Conservation (phyloP, 163 green algal genomes). For the Coccomyxa subellipsoidea region DNA sequence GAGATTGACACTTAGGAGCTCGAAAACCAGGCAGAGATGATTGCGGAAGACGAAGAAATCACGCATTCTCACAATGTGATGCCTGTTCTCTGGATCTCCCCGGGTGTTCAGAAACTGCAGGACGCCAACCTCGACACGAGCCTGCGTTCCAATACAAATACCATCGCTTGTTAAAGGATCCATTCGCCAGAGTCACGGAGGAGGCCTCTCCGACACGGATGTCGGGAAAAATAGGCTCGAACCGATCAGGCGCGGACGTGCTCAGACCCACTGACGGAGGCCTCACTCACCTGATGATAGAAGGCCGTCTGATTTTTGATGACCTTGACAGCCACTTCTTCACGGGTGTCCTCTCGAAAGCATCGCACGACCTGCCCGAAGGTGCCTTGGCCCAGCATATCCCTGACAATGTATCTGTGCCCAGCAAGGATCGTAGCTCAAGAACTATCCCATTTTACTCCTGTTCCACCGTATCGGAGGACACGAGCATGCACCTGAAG, state of each 20-base stretch:
- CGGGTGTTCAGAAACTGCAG: conserved; percentile 90
- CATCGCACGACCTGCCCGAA: conserved; percentile 96
- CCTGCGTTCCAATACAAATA: conserved; percentile 32
- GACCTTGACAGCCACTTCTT: conserved; percentile 76
- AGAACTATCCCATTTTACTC: no score
- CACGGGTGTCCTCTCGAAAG: conserved; percentile 26
- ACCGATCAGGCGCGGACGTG: not conserved
- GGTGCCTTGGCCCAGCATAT: conserved; percentile 90
- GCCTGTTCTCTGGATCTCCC: conserved; percentile 74
- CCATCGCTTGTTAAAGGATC: not conserved
- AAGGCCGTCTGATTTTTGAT: conserved; percentile 98
- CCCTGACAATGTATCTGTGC: conserved; percentile 76
- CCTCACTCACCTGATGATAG: conserved; percentile 82
- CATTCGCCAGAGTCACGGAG: not conserved
- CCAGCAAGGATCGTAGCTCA: not conserved
- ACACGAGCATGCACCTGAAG: no score
- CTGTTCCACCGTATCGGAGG: no score
- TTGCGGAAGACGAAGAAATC: conserved; percentile 89
- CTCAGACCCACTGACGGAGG: not conserved
- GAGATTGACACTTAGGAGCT: conserved; percentile 94
- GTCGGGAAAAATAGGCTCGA: not conserved
- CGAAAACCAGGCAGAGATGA: conserved; percentile 98
- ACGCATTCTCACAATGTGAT: conserved; percentile 91
- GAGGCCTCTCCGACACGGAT: not conserved
- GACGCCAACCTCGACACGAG: conserved; percentile 88